Base-by-base conservation (phyloP, 148 eudicot species). In the Nepenthes gracilis region DNA sequence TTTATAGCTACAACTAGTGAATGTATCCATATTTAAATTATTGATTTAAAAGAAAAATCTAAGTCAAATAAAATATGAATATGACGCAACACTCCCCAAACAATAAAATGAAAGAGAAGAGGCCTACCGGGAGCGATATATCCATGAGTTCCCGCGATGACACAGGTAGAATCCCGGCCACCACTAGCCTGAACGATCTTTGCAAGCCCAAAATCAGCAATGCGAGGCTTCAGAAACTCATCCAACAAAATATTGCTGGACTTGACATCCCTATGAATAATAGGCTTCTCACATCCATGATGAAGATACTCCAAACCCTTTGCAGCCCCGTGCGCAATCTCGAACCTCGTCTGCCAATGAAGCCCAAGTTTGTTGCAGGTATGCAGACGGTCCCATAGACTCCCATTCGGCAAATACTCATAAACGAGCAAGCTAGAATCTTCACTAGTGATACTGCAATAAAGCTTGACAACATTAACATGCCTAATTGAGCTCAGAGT, bases 131-230 rank as follows among this genome's bases (percentile, higher is more conserved):
- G 98, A 64, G 98, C 98, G 37, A 93, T 93, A 47, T 93, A 93
- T 10, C 98, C 98, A 9, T 72, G 84, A 0, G 98, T 93, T 66
- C 96, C 98, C 0, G 96, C 89, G 59, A 93, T 68, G 12, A 86
- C 76, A 60, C 81, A 87, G 52, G 95, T 86, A 0, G 89, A 78
- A 40, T 82, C 83, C 33, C 57, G 65, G 47, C 53, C 75, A 6
- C 64, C 33, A 55, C 69, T 66, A 5, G 64, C 69, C 40, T 85
- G 88, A 70, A 77, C 81, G 53, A 93, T 84, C 84, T 81, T 93
- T 0, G 98, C 96, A 0, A 93, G 83, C 10, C 98, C 98, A 56
- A 93, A 93, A 79, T 93, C 98, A 8, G 98, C 98, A 47, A 93
- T 93, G 55, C 87, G 60, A 15, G 98, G 89, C 80, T 86, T 93